These are phyloP conservation scores for Rhizoclosmatium globosum DNA, from an alignment of 192 early-diverging fungal species.

Conservation along the genomic window DNA sequence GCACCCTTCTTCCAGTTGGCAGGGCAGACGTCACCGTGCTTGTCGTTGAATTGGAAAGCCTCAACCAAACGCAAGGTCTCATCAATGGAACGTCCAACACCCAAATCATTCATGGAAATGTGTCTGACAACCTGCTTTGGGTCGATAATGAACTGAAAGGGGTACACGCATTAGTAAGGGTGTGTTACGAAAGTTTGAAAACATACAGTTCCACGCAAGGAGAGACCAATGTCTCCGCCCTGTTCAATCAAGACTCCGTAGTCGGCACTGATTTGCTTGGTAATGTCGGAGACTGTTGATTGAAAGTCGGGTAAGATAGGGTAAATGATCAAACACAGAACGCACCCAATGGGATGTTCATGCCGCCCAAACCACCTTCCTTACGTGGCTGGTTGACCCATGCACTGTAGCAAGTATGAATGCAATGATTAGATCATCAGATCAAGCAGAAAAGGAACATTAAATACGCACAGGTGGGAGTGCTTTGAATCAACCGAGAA, in stretches of 20 bases:
- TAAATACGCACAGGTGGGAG: not conserved
- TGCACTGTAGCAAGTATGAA: constrained; percentile 17
- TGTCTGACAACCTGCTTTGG: constrained; percentile 55
- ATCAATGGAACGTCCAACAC: constrained; percentile 69
- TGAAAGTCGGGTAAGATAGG: not conserved
- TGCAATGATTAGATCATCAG: not conserved
- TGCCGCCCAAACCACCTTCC: constrained; percentile 61
- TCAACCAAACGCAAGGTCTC: constrained; percentile 70
- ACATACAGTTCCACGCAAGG: constrained; percentile 58
- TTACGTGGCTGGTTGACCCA: constrained; percentile 66
- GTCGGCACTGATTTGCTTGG: constrained; percentile 57
- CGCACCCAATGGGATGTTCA: constrained; percentile 62
- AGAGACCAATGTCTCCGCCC: constrained; percentile 45
- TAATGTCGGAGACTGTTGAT: constrained; percentile 58
- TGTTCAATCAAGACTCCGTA: constrained; percentile 61
- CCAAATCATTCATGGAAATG: constrained; percentile 67
- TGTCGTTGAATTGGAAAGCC: constrained; percentile 67
- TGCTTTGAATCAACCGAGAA: constrained; percentile 48
- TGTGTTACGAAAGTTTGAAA: no score
- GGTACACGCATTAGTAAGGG: no score
- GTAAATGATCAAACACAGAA: not conserved
- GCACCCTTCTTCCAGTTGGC: constrained; percentile 56
- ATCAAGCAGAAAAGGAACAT: not conserved
- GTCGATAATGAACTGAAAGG: constrained; percentile 49
- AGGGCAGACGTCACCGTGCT: constrained; percentile 71